Evolutionary conservation across 495 filamentous ascomycete genomes (phyloP).

Genomic region (Penicillium goetzii): DNA sequence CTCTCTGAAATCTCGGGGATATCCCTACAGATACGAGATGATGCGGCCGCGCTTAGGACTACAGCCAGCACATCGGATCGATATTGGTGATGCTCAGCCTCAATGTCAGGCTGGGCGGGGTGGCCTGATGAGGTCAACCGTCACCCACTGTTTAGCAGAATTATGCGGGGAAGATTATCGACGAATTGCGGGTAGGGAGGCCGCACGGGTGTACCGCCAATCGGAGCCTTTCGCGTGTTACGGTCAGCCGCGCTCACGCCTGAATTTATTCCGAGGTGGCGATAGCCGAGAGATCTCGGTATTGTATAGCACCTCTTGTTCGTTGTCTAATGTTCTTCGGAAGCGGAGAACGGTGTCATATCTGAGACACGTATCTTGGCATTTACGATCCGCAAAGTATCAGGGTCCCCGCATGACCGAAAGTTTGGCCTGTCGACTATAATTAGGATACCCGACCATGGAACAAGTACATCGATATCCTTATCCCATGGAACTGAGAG

Average conservation of each 20-base stretch:
- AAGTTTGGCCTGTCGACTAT: not conserved
- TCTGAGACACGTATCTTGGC: conserved; percentile 3
- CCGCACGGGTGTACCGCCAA: not conserved
- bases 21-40: not conserved
- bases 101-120: not conserved
- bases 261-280: not conserved
- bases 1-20: not conserved
- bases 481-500: not conserved
- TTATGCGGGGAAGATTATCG: not conserved
- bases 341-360: no score
- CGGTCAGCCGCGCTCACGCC: conserved; percentile 1
- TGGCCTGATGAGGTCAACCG: conserved; percentile 2
- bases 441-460: conserved; percentile 3
- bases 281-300: conserved; percentile 1
- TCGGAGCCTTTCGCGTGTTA: not conserved
- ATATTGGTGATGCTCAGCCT: not conserved
- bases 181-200: not conserved
- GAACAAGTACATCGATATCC: not conserved
- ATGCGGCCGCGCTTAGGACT: not conserved
- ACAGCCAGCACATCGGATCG: not conserved
- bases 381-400: not conserved
- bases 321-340: not conserved
- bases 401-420: not conserved
- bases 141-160: not conserved
- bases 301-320: not conserved